Evolutionary conservation across 495 filamentous ascomycete genomes (phyloP).

Genomic region (Aspergillus sclerotiicarbonarius): DNA sequence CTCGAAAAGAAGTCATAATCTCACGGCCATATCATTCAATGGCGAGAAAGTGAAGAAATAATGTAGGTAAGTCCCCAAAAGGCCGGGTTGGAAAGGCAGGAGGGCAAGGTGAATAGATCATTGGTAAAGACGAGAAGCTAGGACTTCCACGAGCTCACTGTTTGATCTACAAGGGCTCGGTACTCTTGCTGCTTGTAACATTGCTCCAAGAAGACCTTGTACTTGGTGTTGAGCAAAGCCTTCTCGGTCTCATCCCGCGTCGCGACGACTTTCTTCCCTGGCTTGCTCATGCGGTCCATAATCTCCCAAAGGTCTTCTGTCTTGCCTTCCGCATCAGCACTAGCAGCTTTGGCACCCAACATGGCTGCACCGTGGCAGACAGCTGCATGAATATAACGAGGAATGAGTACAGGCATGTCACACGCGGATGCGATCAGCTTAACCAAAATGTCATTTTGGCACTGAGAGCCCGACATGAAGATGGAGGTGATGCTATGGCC

Average conservation of each 20-base stretch:
- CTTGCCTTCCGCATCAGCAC: slow-evolving; percentile 66
- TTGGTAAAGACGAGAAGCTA: neutral
- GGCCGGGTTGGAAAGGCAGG: neutral
- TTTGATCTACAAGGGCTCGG: slow-evolving; percentile 63
- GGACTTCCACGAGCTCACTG: slow-evolving; percentile 38
- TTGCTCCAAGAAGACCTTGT: slow-evolving; percentile 64
- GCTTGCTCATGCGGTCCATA: slow-evolving; percentile 96
- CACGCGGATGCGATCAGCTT: slow-evolving; percentile 85
- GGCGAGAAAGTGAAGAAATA: too few relatives aligned
- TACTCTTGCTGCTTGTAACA: slow-evolving; percentile 64
- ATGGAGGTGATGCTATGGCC: slow-evolving; percentile 86
- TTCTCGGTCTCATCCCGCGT: slow-evolving; percentile 67
- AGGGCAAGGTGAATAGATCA: neutral
- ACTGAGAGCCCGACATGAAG: slow-evolving; percentile 98
- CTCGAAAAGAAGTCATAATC: too few relatives aligned
- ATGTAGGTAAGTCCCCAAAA: neutral
- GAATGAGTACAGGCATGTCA: slow-evolving; percentile 87
- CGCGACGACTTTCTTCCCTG: slow-evolving; percentile 78
- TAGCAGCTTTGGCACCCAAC: slow-evolving; percentile 94
- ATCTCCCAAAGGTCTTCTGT: slow-evolving; percentile 90
- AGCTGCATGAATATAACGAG: slow-evolving; percentile 89
- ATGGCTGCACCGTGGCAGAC: slow-evolving; percentile 96
- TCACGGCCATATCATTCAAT: too few relatives aligned
- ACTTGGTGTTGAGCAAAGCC: slow-evolving; percentile 80
- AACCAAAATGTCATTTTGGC: slow-evolving; percentile 92